Percentiles rank a stretch among this genome's conserved stretches.
phyloP scores from a whole-genome alignment of 768 basidiomycete species.

The Tricholoma flavovirens region DNA sequence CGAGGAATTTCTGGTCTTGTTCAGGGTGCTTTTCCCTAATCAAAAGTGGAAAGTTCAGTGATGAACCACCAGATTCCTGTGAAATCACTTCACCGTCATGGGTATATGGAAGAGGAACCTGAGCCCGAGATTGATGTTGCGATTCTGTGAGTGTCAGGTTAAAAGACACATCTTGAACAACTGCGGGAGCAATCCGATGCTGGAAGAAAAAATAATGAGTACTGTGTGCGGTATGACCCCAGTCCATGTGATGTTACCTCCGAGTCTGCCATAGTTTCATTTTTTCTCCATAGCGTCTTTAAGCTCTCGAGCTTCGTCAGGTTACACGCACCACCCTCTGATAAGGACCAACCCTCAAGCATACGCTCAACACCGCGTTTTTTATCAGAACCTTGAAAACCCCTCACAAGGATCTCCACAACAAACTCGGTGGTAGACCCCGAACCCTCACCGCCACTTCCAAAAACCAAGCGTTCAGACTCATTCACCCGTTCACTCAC shows the following conservation, averaged over 20 bases:
- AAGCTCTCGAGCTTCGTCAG: conserved; percentile 49
- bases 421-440: conserved; percentile 46
- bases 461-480: conserved; percentile 55
- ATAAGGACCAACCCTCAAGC: conserved; percentile 57
- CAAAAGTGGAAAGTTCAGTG: background rate
- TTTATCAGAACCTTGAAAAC: conserved; percentile 34
- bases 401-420: conserved; percentile 55
- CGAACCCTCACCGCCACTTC: conserved; percentile 45
- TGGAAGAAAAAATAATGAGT: background rate
- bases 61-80: background rate
- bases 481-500: conserved; percentile 58
- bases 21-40: conserved; percentile 29
- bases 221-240: background rate
- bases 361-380: conserved; percentile 53
- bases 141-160: conserved; percentile 80
- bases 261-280: background rate
- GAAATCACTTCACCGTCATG: conserved; percentile 59
- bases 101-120: conserved; percentile 85
- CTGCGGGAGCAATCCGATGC: conserved; percentile 40
- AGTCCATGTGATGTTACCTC: conserved; percentile 23
- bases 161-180: conserved; percentile 73
- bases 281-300: conserved; percentile 34
- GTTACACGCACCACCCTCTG: conserved; percentile 32
- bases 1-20: conserved; percentile 14
- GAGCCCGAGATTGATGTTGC: conserved; percentile 73